Evolutionary conservation across 2,329 filamentous ascomycete species (phyloP).

Genomic region (Colletotrichum siamense): DNA sequence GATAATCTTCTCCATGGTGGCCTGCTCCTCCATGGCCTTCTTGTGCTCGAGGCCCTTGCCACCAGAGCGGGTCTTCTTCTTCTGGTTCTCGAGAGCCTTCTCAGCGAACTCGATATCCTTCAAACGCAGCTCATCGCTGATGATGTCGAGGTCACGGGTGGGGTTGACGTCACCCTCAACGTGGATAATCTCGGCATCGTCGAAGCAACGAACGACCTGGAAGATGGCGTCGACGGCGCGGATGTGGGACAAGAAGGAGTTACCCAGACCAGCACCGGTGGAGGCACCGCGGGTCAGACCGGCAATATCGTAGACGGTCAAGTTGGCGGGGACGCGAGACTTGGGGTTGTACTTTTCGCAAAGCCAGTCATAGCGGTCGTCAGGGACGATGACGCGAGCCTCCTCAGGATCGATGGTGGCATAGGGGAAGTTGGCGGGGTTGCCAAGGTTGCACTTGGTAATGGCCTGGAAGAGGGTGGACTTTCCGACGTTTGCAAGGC

Average conservation of each 20-base stretch:
- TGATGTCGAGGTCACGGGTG: constrained; percentile 91
- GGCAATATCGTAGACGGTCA: constrained; percentile 98
- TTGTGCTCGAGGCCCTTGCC: constrained; percentile 97
- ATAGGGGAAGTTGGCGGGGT: constrained; percentile 99
- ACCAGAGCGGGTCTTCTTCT: constrained; percentile 94
- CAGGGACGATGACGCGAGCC: constrained; percentile 94
- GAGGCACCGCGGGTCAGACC: constrained; percentile 95
- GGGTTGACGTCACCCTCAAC: constrained; percentile 99
- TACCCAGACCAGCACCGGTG: constrained; percentile 95
- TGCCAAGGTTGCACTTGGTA: constrained; percentile 96
- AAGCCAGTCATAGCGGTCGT: constrained; percentile 95
- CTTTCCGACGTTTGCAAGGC: constrained; percentile 98
- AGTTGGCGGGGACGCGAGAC: constrained; percentile 93
- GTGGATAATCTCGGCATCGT: constrained; percentile 99
- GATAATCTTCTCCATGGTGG: constrained; percentile 89
- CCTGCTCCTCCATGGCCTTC: constrained; percentile 94
- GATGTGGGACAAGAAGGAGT: constrained; percentile 98
- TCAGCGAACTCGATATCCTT: constrained; percentile 99
- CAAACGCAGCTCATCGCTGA: constrained; percentile 92
- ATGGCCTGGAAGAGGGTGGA: constrained; percentile 99
- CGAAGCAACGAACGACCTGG: constrained; percentile 95
- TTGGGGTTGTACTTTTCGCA: constrained; percentile 97
- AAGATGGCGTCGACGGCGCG: constrained; percentile 98
- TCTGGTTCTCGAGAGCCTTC: constrained; percentile 89
- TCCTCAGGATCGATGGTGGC: constrained; percentile 99